phyloP scores from a whole-genome alignment of 257 asterid species.

The Solanum clarkiae region DNA sequence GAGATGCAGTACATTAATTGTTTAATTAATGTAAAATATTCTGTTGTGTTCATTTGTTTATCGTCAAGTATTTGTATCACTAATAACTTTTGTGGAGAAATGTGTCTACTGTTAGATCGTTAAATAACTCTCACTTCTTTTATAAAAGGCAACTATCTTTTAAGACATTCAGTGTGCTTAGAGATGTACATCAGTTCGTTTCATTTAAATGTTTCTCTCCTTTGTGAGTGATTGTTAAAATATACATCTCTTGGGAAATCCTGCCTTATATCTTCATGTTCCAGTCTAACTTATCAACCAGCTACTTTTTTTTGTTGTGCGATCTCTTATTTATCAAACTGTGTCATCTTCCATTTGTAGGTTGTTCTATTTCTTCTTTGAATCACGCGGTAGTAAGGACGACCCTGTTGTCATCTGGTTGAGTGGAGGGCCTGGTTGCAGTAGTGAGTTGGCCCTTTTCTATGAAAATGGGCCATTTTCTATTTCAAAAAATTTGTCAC shows the following conservation, averaged over 20 bases:
- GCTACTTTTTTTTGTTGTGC: not conserved
- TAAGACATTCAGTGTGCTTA: not conserved
- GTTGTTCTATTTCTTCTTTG: constrained; percentile 93
- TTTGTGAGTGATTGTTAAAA: not conserved
- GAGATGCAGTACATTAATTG: not conserved
- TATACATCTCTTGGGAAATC: not conserved
- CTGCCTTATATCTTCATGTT: not conserved
- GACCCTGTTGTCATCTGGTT: constrained; percentile 96
- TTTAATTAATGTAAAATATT: not conserved
- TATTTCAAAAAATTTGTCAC: constrained; percentile 62
- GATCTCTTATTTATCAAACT: not conserved
- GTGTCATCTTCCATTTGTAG: constrained; percentile 21
- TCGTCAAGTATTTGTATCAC: not conserved
- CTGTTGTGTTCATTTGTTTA: not conserved
- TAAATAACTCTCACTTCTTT: not conserved
- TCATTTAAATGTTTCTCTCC: not conserved
- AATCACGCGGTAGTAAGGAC: constrained; percentile 59
- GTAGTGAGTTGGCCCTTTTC: constrained; percentile 95
- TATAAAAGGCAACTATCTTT: not conserved
- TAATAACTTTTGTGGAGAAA: not conserved
- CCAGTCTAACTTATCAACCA: not conserved
- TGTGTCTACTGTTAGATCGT: not conserved
- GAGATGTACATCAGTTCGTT: not conserved
- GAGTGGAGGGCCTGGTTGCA: constrained; percentile 99
- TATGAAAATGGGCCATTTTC: constrained; percentile 91